phyloP scores from a whole-genome alignment of 2,329 filamentous ascomycete species.

The Aspergillus fumigatus region DNA sequence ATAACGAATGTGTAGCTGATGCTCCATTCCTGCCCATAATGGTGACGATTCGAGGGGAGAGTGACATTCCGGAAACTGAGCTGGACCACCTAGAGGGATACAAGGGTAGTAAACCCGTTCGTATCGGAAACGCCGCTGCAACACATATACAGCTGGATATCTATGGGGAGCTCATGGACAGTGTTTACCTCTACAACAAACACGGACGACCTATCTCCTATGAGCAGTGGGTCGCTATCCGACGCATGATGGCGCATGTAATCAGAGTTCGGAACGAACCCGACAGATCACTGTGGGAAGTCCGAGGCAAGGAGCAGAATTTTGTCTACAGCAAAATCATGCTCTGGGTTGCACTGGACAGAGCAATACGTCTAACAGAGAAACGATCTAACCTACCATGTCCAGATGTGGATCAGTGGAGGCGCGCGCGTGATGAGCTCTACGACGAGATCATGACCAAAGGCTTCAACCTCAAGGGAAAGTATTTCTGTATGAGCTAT shows the following conservation, averaged over 20 bases:
- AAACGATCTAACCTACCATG: constrained; percentile 69
- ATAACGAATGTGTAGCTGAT: constrained; percentile 53
- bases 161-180: constrained; percentile 74
- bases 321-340: constrained; percentile 80
- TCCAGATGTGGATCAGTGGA: constrained; percentile 63
- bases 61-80: constrained; percentile 67
- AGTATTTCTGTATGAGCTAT: constrained; percentile 71
- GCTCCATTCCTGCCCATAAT: constrained; percentile 63
- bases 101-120: constrained; percentile 64
- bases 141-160: constrained; percentile 75
- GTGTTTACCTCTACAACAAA: constrained; percentile 73
- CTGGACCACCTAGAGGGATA: constrained; percentile 69
- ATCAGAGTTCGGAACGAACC: constrained; percentile 62
- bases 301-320: constrained; percentile 68
- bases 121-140: constrained; percentile 72
- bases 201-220: constrained; percentile 72
- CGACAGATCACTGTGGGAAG: constrained; percentile 83
- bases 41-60: constrained; percentile 73
- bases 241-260: constrained; percentile 67
- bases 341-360: constrained; percentile 80
- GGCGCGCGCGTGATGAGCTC: constrained; percentile 60
- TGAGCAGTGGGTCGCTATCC: constrained; percentile 69
- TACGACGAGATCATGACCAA: constrained; percentile 77
- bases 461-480: constrained; percentile 66
- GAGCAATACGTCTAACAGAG: constrained; percentile 67